These are phyloP conservation scores for Epichloe coenophiala DNA, from an alignment of 2,329 filamentous ascomycete species.

Conservation along the genomic window DNA sequence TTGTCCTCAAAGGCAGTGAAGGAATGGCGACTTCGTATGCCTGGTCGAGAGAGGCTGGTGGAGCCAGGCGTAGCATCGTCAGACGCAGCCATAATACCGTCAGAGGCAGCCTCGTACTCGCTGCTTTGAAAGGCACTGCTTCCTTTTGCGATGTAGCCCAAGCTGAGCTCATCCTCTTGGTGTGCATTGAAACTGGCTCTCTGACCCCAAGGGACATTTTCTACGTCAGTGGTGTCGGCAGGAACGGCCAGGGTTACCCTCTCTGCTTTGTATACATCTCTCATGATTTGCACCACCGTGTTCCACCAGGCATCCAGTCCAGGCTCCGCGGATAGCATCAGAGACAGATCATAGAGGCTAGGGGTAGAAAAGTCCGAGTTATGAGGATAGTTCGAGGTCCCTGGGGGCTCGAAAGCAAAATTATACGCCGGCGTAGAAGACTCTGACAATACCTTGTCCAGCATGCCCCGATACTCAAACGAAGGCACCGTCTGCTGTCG, in stretches of 20 bases:
- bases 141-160: constrained; percentile 44
- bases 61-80: constrained; percentile 14
- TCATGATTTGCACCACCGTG: constrained; percentile 71
- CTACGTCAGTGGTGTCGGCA: constrained; percentile 80
- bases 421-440: constrained; percentile 49
- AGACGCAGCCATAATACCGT: constrained; percentile 11
- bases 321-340: constrained; percentile 72
- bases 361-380: constrained; percentile 61
- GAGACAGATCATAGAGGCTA: constrained; percentile 72
- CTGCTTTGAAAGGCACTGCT: constrained; percentile 29
- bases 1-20: constrained; percentile 48
- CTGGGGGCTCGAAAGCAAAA: constrained; percentile 49
- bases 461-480: constrained; percentile 24
- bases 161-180: constrained; percentile 46
- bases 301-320: constrained; percentile 90
- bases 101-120: constrained; percentile 22
- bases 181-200: constrained; percentile 74
- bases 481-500: constrained; percentile 22
- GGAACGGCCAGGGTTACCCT: constrained; percentile 77
- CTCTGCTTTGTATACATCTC: constrained; percentile 70
- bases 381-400: constrained; percentile 29
- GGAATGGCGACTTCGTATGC: constrained; percentile 43
- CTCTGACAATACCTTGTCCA: constrained; percentile 45
- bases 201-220: constrained; percentile 96
- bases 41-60: constrained; percentile 26